Conservation (phyloP, 495 filamentous ascomycete genomes). For the Sphaerosporella brunnea region DNA sequence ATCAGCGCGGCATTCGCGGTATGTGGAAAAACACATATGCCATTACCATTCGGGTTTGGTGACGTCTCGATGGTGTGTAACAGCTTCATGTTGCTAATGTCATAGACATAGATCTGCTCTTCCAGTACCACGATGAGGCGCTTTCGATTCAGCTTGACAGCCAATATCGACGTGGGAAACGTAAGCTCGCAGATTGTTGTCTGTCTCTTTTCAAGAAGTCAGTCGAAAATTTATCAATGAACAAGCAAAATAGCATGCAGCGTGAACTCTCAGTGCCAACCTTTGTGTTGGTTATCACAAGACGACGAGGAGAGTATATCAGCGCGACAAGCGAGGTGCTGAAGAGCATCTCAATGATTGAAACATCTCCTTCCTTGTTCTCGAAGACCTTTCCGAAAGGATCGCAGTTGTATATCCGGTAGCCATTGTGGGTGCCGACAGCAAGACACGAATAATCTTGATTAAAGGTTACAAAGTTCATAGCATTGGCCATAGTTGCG, state of each 20-base stretch:
- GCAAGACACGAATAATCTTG: slow-evolving; percentile 95
- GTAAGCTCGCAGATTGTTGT: slow-evolving; percentile 98
- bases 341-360: slow-evolving; percentile 95
- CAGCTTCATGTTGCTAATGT: slow-evolving; percentile 94
- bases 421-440: slow-evolving; percentile 86
- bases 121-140: slow-evolving; percentile 82
- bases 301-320: slow-evolving; percentile 69
- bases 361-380: slow-evolving; percentile 68
- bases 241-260: neutral
- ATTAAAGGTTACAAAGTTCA: slow-evolving; percentile 98
- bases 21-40: neutral
- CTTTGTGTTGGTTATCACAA: slow-evolving; percentile 96
- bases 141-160: slow-evolving; percentile 84
- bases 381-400: slow-evolving; percentile 87
- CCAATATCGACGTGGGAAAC: slow-evolving; percentile 82
- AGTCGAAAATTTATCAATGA: no score
- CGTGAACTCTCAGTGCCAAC: slow-evolving; percentile 32
- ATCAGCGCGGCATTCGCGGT: slow-evolving; percentile 6
- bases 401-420: slow-evolving; percentile 89
- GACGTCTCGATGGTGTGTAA: slow-evolving; percentile 80
- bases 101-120: slow-evolving; percentile 91
- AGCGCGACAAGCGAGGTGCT: slow-evolving; percentile 94
- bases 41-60: slow-evolving; percentile 66
- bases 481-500: slow-evolving; percentile 43
- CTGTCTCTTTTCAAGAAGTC: slow-evolving; percentile 41